Conservation (phyloP, 2,329 filamentous ascomycete species). For the Neurospora sp. region DNA sequence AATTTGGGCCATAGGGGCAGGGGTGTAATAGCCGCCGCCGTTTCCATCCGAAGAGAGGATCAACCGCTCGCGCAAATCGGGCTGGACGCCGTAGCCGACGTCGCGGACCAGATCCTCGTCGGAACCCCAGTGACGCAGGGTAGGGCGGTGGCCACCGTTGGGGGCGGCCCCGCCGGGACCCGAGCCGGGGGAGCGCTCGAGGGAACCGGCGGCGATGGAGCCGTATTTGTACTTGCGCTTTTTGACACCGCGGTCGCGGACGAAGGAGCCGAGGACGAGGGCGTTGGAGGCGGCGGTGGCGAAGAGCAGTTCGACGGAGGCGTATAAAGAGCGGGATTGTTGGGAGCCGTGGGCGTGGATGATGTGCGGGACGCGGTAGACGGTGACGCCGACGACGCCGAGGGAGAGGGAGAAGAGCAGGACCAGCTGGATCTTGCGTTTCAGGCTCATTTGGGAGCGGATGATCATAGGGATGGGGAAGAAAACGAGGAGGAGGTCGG, state of each 20-base stretch:
- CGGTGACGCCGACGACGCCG: slow-evolving; percentile 67
- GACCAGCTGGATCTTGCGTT: slow-evolving; percentile 70
- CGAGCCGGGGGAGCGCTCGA: slow-evolving; percentile 36
- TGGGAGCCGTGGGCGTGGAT: slow-evolving; percentile 63
- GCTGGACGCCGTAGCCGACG: slow-evolving; percentile 59
- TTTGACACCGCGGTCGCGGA: slow-evolving; percentile 83
- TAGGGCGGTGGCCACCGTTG: slow-evolving; percentile 29
- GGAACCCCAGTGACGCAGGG: slow-evolving; percentile 67
- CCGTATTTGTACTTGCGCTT: slow-evolving; percentile 71
- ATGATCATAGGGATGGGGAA: slow-evolving; percentile 88
- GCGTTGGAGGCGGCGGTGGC: slow-evolving; percentile 82
- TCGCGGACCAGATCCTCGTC: slow-evolving; percentile 83
- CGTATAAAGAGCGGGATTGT: slow-evolving; percentile 79
- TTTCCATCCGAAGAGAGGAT: slow-evolving; percentile 7
- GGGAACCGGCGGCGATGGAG: slow-evolving; percentile 51
- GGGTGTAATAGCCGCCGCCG: slow-evolving; percentile 16
- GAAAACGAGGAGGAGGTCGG: slow-evolving; percentile 75
- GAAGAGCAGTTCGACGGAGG: slow-evolving; percentile 82
- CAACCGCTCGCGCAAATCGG: slow-evolving; percentile 35
- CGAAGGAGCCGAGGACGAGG: slow-evolving; percentile 83
- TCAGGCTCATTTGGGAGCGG: slow-evolving; percentile 63
- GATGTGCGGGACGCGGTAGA: slow-evolving; percentile 72
- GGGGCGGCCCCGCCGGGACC: slow-evolving; percentile 14
- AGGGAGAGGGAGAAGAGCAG: slow-evolving; percentile 79
- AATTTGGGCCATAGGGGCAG: slow-evolving; percentile 26